phyloP scores from a whole-genome alignment of 192 early-diverging fungal genomes.

The Phlyctochytrium arcticum region DNA sequence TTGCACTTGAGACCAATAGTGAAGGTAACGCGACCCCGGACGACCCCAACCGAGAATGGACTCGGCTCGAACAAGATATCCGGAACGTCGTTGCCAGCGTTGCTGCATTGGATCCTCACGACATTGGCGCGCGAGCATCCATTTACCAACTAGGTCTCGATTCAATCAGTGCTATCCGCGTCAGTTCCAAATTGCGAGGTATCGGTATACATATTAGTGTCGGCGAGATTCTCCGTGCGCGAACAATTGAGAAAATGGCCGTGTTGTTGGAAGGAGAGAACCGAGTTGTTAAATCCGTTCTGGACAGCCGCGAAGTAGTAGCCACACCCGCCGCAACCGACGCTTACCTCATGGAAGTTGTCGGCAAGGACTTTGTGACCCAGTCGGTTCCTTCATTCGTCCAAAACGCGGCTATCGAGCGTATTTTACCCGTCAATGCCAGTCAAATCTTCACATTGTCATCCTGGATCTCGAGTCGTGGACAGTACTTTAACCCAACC shows the following conservation, averaged over 20 bases:
- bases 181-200: not conserved
- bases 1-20: not conserved
- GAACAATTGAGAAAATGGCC: conserved; percentile 8
- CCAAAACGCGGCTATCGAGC: not conserved
- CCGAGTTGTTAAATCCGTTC: not conserved
- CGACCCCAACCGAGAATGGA: not conserved
- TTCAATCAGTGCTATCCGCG: conserved; percentile 13
- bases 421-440: not conserved
- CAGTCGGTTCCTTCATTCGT: conserved; percentile 15
- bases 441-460: conserved; percentile 13
- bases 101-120: not conserved
- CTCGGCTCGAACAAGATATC: not conserved
- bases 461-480: not conserved
- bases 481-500: not conserved
- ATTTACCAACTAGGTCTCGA: conserved; percentile 16
- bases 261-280: not conserved
- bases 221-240: conserved; percentile 12
- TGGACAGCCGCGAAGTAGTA: too few species aligned
- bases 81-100: not conserved
- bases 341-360: too few species aligned
- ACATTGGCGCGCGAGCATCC: conserved; percentile 1
- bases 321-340: not conserved
- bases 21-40: not conserved
- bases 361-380: too few species aligned
- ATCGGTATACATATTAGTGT: conserved; percentile 5